These are phyloP conservation scores for Aegle marmelos DNA, from an alignment of 345 rosid genomes.

Conservation along the genomic window DNA sequence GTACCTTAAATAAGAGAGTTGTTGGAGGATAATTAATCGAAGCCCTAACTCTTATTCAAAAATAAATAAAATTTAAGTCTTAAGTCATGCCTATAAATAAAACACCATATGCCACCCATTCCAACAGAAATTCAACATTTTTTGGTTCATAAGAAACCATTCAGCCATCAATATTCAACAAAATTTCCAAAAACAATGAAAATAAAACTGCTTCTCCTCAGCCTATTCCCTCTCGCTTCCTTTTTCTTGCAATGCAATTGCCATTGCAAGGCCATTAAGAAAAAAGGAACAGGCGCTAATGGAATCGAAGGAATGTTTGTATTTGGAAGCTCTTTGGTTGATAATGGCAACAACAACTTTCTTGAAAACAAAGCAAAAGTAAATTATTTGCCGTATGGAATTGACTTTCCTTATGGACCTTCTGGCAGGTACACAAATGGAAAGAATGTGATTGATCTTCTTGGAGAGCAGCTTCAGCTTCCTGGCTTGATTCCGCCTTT, in stretches of 20 bases:
- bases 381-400: slow-evolving; percentile 53
- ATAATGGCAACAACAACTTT: slow-evolving; percentile 68
- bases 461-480: slow-evolving; percentile 34
- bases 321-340: slow-evolving; percentile 67
- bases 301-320: slow-evolving; percentile 51
- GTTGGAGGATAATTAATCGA: too few relatives aligned
- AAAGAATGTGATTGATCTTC: slow-evolving; percentile 51
- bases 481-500: slow-evolving; percentile 42
- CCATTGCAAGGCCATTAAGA: background rate
- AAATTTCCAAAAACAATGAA: background rate
- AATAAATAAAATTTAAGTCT: too few relatives aligned
- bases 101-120: background rate
- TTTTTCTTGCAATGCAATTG: slow-evolving; percentile 1
- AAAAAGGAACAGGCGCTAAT: background rate
- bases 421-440: slow-evolving; percentile 67
- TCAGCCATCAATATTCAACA: background rate
- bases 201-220: background rate
- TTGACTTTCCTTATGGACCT: slow-evolving; percentile 53
- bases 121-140: background rate
- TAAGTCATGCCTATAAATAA: too few relatives aligned
- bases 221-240: slow-evolving; percentile 10
- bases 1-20: too few relatives aligned
- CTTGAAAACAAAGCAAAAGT: slow-evolving; percentile 40
- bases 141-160: background rate
- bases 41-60: too few relatives aligned